phyloP scores from a whole-genome alignment of 306 rosid species.

The Vachellia pachyceras region DNA sequence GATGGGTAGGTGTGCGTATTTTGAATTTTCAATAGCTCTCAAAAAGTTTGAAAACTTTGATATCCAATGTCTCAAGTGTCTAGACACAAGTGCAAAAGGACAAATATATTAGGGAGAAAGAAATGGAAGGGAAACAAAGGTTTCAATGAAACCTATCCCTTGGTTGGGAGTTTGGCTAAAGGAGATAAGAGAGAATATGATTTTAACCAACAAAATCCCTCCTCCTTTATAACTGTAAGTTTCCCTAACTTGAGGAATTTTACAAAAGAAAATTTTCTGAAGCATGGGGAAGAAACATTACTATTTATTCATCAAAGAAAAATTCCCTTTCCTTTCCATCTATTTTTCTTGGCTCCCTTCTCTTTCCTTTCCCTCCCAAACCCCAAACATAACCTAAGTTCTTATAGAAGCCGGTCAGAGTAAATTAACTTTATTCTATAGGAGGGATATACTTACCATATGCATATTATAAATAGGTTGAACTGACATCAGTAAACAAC shows the following conservation, averaged over 20 bases:
- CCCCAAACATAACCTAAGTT: not conserved
- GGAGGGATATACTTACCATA: not conserved
- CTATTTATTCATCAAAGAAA: not conserved
- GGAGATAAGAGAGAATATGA: not conserved
- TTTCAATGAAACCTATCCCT: not conserved
- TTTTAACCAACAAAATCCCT: not conserved
- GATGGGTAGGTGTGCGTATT: not conserved
- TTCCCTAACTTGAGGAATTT: not conserved
- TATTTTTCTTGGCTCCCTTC: no score
- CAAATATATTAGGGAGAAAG: not conserved
- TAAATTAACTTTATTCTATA: not conserved
- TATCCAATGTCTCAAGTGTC: conserved; percentile 6
- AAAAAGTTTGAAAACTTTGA: not conserved
- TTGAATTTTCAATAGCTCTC: not conserved
- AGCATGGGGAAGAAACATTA: not conserved
- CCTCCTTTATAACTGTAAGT: not conserved
- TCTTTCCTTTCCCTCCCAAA: not conserved
- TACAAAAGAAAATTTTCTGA: not conserved
- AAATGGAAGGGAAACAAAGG: not conserved
- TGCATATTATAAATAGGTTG: not conserved
- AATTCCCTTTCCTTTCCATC: not conserved
- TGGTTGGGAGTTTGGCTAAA: not conserved
- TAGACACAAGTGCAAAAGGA: conserved; percentile 25
- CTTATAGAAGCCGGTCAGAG: not conserved
- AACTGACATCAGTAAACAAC: not conserved